Base-by-base conservation (phyloP, 306 rosid genomes). In the Sindora glabra region DNA sequence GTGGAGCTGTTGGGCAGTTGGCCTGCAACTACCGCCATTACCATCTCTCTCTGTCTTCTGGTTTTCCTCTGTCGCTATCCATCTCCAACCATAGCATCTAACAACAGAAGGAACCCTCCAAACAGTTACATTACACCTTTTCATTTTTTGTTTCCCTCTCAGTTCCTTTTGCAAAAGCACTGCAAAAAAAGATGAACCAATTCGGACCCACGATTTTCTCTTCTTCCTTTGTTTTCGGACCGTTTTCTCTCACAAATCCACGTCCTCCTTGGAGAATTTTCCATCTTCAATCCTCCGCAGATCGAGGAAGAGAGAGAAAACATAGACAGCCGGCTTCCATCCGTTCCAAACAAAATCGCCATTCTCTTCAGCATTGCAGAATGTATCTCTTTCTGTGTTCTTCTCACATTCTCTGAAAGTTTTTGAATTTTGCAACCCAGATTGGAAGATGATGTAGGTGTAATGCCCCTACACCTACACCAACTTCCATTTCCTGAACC, bases 91-190 rank as follows among this genome's bases (percentile, higher is more conserved):
- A 46, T 19, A 52, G 44, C 67, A 73, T 67, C 74, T 8, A 63
- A 73, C 71, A 45, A 49, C 66, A 73, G 72, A n/a, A n/a, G n/a
- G n/a, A 67, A 17, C 66, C 48, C 58, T 34, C 34, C 60, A 30
- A 77, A 75, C 85, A 78, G 82, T 78, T 80, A 71, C 86, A 74
- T 74, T 63, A 41, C 71, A 79, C 86, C 84, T 81, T 77, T 54
- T n/a, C n/a, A n/a, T n/a, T 65, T 21, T 71, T 34, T 55, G 23
- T 39, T 75, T 53, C 48, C 56, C 68, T 69, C 67, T 68, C 51
- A 34, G 60, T 53, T 54, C 56, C 68, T 69, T 69, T 68, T 56
- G 39, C 63, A 64, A 55, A 52, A 50, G 58, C 67, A 24, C 57
- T 23, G 48, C 49, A 62, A 13, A 65, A 67, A 69, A 62, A 62